Evolutionary conservation across 805 yeast species (phyloP).

Genomic region (Cyberlindnera euphorbiiphila): DNA sequence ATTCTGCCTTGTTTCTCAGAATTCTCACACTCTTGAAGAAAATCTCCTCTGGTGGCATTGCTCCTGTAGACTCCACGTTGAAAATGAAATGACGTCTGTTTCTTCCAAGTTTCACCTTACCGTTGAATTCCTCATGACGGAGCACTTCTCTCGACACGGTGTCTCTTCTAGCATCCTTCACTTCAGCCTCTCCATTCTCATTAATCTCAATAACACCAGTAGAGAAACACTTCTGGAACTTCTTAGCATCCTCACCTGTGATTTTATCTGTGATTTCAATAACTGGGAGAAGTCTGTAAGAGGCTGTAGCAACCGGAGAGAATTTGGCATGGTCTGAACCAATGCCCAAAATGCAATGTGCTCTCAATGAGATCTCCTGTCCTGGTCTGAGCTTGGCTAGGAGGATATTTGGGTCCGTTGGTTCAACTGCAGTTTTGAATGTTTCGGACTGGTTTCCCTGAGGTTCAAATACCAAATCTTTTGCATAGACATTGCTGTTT

Average conservation of each 20-base stretch:
- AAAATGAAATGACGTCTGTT: conserved; percentile 89
- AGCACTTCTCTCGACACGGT: conserved; percentile 96
- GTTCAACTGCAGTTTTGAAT: conserved; percentile 68
- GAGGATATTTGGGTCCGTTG: conserved; percentile 85
- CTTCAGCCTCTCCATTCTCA: conserved; percentile 65
- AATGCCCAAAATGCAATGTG: conserved; percentile 85
- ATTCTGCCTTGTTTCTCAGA: conserved; percentile 79
- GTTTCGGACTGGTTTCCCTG: conserved; percentile 79
- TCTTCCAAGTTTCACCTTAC: conserved; percentile 88
- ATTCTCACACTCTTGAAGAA: conserved; percentile 87
- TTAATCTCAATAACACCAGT: conserved; percentile 84
- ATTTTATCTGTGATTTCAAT: conserved; percentile 76
- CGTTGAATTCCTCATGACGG: conserved; percentile 87
- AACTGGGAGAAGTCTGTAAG: conserved; percentile 87
- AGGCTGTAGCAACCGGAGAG: conserved; percentile 96
- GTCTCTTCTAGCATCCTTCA: conserved; percentile 87
- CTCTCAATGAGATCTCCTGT: conserved; percentile 88
- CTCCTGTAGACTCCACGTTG: conserved; percentile 93
- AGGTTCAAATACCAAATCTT: conserved; percentile 85
- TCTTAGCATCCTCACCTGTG: conserved; percentile 68
- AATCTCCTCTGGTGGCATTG: conserved; percentile 95
- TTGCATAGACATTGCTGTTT: conserved; percentile 85
- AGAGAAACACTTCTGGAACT: conserved; percentile 88
- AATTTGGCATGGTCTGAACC: conserved; percentile 97
- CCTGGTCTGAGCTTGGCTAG: conserved; percentile 94